Conservation (phyloP, 306 rosid genomes). For the barrel medic (Medicago truncatula) region MtrunA17r5.0-ANR NC_053044.1:24411501-24412000, state of each 20-base stretch:
- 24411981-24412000: too few relatives aligned
- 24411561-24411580: neutral
- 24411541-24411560: conserved; percentile 41
- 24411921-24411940: too few relatives aligned
- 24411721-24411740: neutral
- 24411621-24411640: neutral
- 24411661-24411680: conserved; percentile 64
- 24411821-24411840: neutral
- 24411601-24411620: neutral
- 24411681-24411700: conserved; percentile 42
- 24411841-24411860: neutral
- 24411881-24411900: neutral
- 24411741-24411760: conserved; percentile 26
- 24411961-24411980: too few relatives aligned
- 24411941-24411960: too few relatives aligned
- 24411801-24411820: neutral
- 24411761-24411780: neutral
- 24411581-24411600: neutral
- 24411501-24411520: neutral
- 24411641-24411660: neutral
- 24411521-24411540: conserved; percentile 43
- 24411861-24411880: neutral
- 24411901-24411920: too few relatives aligned
- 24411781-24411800: neutral
- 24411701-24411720: conserved; percentile 44